Percentiles rank a stretch among this genome's conserved stretches.
phyloP scores from a whole-genome alignment of 2,329 filamentous ascomycete species.

The Alternaria alternata region DNA sequence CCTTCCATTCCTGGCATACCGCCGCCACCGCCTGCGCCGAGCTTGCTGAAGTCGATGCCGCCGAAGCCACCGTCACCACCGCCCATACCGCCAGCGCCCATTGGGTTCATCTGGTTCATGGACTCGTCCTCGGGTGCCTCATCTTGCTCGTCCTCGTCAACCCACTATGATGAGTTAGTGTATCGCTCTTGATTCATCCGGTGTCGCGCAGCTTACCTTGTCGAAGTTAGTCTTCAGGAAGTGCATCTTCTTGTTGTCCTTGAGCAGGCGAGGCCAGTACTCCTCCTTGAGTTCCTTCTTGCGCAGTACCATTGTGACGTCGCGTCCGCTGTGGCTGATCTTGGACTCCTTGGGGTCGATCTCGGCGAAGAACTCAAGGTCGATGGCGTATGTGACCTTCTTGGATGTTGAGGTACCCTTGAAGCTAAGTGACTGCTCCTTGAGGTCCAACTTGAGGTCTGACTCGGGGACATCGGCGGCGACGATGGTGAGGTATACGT shows the following conservation, averaged over 20 bases:
- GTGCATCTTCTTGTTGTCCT: conserved; percentile 87
- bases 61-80: conserved; percentile 73
- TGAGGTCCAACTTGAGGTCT: conserved; percentile 81
- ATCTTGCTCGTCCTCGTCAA: conserved; percentile 98
- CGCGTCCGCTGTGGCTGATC: conserved; percentile 86
- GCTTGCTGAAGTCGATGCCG: conserved; percentile 94
- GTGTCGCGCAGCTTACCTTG: conserved; percentile 68
- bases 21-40: conserved; percentile 62
- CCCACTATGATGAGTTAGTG: conserved; percentile 69
- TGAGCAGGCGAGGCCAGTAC: conserved; percentile 95
- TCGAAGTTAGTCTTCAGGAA: conserved; percentile 99
- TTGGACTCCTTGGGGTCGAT: conserved; percentile 87
- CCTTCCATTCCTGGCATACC: conserved; percentile 52
- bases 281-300: conserved; percentile 97
- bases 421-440: conserved; percentile 77
- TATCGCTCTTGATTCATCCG: not conserved
- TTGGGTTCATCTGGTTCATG: conserved; percentile 63
- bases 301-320: conserved; percentile 87
- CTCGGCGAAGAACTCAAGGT: conserved; percentile 87
- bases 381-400: conserved; percentile 85
- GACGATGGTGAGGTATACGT: conserved; percentile 90
- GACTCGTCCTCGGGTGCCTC: conserved; percentile 79
- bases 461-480: conserved; percentile 82
- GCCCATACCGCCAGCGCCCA: conserved; percentile 54
- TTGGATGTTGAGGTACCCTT: conserved; percentile 82